Base-by-base conservation (phyloP, 2,329 filamentous ascomycete genomes). In the Chaetoscypha palmicola region DNA sequence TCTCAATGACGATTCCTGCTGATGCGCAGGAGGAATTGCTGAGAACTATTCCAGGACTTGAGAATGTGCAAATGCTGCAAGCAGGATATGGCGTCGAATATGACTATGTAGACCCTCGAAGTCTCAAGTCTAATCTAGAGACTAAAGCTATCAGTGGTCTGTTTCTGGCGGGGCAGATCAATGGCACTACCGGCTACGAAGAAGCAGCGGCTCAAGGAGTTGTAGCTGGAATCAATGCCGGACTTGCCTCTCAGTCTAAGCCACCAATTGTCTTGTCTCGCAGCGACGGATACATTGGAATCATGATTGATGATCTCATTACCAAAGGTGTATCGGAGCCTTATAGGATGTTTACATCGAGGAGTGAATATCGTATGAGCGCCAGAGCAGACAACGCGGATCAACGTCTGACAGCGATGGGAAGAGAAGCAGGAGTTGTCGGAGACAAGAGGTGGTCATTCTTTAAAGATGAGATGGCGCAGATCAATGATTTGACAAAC, bases 61-160 rank as follows among this genome's bases (percentile, higher is more conserved):
- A 97, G 60, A 79, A 90, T 47, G 89, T 89, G 3, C 80, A 73
- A 20, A 96, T 98, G 90, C 76, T 94, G 5, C 91, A 97, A 59
- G 84, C 91, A 1, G 92, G 91, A 7, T 98, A 98, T 59, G 92
- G 92, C 5, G 92, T 98, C 1, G 92, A 98, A 63, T 98, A 98
- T 64, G 92, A 97, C 68, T 98, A 98, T 63, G 87, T 98, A 14
- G 92, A 98, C 61, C 92, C 92, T 14, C 83, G 92, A 41, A 84
- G 85, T 55, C 73, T 98, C 3, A 83, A 82, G 52, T 79, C 85
- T n/a, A 92, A 90, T 0, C 76, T 98, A 5, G 92, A 98, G 65
- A 97, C 92, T 1, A 98, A 97, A 65, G 75, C 83, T 17, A 95
- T 98, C 50, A 71, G 72, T 5, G 92, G 92, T 1, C 76, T 98